Evolutionary conservation across 1,139 yeast species (phyloP), one percentile per base, ranked within the genome.

Genomic region (Protomyces gravidus): DNA sequence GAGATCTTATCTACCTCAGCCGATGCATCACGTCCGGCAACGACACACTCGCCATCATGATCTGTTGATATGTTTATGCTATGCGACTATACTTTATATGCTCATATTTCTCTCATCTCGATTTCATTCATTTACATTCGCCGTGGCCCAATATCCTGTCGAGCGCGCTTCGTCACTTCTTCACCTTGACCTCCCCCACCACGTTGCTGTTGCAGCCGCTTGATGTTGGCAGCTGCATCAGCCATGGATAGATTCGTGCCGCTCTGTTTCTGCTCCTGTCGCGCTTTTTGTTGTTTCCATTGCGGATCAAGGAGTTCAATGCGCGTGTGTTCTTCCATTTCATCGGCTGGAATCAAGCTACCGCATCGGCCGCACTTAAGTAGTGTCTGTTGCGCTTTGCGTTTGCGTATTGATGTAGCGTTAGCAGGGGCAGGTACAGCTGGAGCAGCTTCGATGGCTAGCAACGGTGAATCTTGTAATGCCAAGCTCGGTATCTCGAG

Each of bases 281-380:
- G 79, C 30, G 80, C 81, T 67, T 82, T 84, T 69, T 88, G 90
- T 64, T 82, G 82, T 65, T 83, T 79, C 73, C 87, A 88, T 64
- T 81, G 76, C 1, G 96, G 96, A 71, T 90, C 96, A 57, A 92
- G 74, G 50, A 88, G 75, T 60, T 86, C 74, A n/a, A 83, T 79
- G 61, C 81, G 80, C 65, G 89, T 75, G 70, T 90, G 97, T 64
- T 78, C 80, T 65, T 85, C 89, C 68, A 86, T 88, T 64, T 84
- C 76, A 59, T 78, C 77, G 67, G 86, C 94, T 0, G 90, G 86
- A 2, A 90, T 79, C 68, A 79, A 69, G 66, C 83, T 79, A 0
- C 0, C 95, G 85, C 61, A 88, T 74, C 36, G 96, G 94, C 69
- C 96, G 86, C 67, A 77, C 62, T 76, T 45, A 30, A 51, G 40